phyloP scores from a whole-genome alignment of 495 filamentous ascomycete species.

The Hypoxylon crocopeplum region DNA sequence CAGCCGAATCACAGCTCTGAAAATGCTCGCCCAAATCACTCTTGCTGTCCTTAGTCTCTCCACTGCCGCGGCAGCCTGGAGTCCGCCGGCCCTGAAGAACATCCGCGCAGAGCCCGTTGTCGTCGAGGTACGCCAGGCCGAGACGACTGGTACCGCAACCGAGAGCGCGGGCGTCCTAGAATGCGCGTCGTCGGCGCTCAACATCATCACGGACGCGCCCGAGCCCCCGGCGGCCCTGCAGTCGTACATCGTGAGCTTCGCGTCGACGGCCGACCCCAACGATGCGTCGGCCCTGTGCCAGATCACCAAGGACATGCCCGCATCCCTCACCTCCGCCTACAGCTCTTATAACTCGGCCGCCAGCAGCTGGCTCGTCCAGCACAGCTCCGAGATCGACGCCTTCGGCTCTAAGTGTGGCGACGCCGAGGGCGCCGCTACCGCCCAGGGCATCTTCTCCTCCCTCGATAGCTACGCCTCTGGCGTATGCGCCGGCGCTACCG shows the following conservation, averaged over 20 bases:
- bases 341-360: slow-evolving; percentile 26
- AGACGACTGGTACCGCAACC: not conserved
- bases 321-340: slow-evolving; percentile 16
- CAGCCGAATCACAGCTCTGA: not conserved
- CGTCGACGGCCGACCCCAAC: slow-evolving; percentile 1
- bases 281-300: slow-evolving; percentile 13
- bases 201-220: slow-evolving; percentile 18
- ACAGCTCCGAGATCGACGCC: slow-evolving; percentile 15
- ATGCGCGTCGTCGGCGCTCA: not conserved
- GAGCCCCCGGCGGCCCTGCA: not conserved
- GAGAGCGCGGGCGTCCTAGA: not conserved
- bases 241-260: slow-evolving; percentile 3
- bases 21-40: slow-evolving; percentile 21
- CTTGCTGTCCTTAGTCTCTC: slow-evolving; percentile 26
- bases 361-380: slow-evolving; percentile 25
- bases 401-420: slow-evolving; percentile 11
- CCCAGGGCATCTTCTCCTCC: not conserved
- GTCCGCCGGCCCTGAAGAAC: slow-evolving; percentile 10
- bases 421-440: not conserved
- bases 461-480: not conserved
- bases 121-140: slow-evolving; percentile 26
- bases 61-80: slow-evolving; percentile 14
- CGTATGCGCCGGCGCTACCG: not conserved
- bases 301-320: slow-evolving; percentile 12
- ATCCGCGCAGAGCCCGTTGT: slow-evolving; percentile 12